Base-by-base conservation (phyloP, 805 yeast species). In the Peterozyma xylosa region DNA sequence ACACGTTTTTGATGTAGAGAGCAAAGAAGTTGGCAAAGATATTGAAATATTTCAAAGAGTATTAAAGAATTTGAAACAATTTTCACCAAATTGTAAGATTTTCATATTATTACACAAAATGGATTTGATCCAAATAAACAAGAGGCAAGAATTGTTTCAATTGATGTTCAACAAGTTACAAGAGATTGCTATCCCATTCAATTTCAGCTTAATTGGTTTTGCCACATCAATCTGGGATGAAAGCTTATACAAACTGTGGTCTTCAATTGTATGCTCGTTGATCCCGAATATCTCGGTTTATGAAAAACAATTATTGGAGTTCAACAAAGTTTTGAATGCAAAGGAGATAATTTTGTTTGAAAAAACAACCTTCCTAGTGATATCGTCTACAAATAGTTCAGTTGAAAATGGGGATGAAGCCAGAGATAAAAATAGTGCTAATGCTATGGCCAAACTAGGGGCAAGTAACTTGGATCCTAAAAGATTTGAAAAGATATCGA, bases 201-300 rank as follows among this genome's bases (percentile, higher is more conserved):
- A 59, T 11, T 87, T 88, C 63, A 68, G 76, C 38, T 67, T 88
- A 38, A 75, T 78, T 13, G 97, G 97, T 2, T 91, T 89, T 58
- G 91, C 96, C 5, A 93, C 98, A 0, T 86, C 96, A 1, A 91
- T 91, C 45, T 91, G 98, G 98, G 97, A 91, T 64, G 98, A 91
- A 61, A 80, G 91, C 56, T 68, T 91, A 46, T 93, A 91, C 61
- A 90, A 86, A 60, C 99, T 99, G 1, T 93, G 99, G 99, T 86
- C 96, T 2, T 86, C 82, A 41, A 91, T 93, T 47, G 97, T 93
- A 33, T 90, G 98, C 57, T 85, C 96, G 2, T 71, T 93, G 52
- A 91, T 93, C 45, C 97, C 99, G 11, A 91, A 93, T 56, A 90
- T 91, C 76, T 73, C 78, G 34, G 65, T 80, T 13, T 85, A 88